Percentiles rank a stretch among this genome's conserved stretches.
These are phyloP conservation scores for Macrolepiota fuliginosa DNA, from an alignment of 768 basidiomycete species.

Conservation along the genomic window DNA sequence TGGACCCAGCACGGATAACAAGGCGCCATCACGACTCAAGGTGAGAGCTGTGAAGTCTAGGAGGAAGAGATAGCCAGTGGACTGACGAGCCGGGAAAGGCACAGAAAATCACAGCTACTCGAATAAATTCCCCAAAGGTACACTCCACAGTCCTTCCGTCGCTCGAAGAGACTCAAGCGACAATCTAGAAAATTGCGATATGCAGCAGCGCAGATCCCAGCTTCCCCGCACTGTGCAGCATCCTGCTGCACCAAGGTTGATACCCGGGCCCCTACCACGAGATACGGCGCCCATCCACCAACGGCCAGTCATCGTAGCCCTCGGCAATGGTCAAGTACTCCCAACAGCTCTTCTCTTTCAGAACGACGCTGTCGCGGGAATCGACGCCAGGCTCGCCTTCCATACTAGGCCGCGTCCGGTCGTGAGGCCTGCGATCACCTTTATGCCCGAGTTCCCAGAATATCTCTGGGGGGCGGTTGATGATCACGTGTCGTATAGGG, in stretches of 20 bases:
- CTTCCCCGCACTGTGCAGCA: neutral
- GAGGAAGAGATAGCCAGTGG: neutral
- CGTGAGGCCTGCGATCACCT: slow-evolving; percentile 5
- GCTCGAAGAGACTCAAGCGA: neutral
- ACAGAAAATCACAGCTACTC: neutral
- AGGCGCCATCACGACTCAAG: too few species aligned
- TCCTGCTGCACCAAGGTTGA: neutral
- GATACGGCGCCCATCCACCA: neutral
- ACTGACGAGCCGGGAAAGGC: neutral
- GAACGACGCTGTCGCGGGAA: neutral
- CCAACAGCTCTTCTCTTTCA: neutral
- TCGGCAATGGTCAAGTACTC: neutral
- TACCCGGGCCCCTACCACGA: neutral
- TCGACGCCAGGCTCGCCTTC: neutral
- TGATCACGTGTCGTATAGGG: neutral
- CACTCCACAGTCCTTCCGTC: neutral
- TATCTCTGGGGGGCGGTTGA: slow-evolving; percentile 1
- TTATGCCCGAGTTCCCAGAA: slow-evolving; percentile 1
- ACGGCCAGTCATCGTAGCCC: neutral
- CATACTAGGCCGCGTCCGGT: neutral
- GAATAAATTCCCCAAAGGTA: neutral
- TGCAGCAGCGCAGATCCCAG: neutral
- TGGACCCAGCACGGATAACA: too few species aligned
- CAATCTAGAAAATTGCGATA: neutral
- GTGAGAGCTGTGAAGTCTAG: too few species aligned